These are phyloP conservation scores for Carex arenaria DNA, from an alignment of 202 grass and related monocot genomes.

Conservation along the genomic window DNA sequence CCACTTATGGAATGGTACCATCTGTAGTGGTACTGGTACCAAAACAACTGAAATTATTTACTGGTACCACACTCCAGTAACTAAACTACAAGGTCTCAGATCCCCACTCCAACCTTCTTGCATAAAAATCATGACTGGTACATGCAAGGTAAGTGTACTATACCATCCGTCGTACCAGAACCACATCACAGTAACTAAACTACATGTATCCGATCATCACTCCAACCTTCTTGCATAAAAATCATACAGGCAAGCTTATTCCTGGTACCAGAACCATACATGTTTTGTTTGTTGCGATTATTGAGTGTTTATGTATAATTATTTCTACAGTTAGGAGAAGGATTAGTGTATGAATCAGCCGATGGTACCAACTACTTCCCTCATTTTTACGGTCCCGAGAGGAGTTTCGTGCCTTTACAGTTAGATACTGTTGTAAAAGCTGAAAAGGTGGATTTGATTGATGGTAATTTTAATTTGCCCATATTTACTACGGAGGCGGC, in stretches of 20 bases:
- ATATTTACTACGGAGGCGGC: too few species aligned
- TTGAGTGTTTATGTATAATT: background rate
- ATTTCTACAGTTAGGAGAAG: slow-evolving; percentile 51
- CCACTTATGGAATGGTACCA: too few species aligned
- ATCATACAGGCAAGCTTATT: background rate
- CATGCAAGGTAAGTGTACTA: too few species aligned
- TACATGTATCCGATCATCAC: too few species aligned
- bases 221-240: too few species aligned
- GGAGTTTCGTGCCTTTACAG: slow-evolving; percentile 50
- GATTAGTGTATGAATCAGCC: slow-evolving; percentile 59
- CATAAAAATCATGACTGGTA: too few species aligned
- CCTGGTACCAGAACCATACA: background rate
- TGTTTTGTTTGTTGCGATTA: background rate
- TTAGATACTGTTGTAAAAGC: slow-evolving; percentile 39
- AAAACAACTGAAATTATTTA: too few species aligned
- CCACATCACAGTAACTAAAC: too few species aligned
- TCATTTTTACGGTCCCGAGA: slow-evolving; percentile 75
- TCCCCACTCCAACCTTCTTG: too few species aligned
- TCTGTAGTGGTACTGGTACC: background rate
- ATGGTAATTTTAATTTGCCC: slow-evolving; percentile 28
- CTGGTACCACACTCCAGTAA: too few species aligned
- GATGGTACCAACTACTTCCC: slow-evolving; percentile 62
- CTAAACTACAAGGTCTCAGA: too few species aligned
- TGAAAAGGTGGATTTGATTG: slow-evolving; percentile 40
- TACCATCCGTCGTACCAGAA: too few species aligned